These are phyloP conservation scores for Crucibulum laeve DNA, from an alignment of 768 basidiomycete species.

Conservation along the genomic window DNA sequence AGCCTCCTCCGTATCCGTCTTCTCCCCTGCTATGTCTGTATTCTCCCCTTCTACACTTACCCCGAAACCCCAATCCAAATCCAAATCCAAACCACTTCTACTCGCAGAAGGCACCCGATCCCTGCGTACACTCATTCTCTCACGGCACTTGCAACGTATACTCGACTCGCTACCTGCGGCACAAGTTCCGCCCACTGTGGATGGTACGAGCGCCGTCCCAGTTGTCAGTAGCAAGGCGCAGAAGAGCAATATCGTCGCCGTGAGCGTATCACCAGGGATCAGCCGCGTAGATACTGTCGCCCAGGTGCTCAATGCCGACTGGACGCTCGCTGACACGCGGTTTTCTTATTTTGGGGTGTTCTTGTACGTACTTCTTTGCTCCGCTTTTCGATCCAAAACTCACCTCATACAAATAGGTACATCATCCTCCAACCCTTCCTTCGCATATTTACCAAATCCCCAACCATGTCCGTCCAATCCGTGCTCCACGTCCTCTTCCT, in stretches of 20 bases:
- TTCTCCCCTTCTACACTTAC: slow-evolving; percentile 18
- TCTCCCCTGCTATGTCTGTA: slow-evolving; percentile 16
- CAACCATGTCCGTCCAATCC: slow-evolving; percentile 60
- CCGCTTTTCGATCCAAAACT: slow-evolving; percentile 24
- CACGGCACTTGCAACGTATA: slow-evolving; percentile 79
- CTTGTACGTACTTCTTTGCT: slow-evolving; percentile 36
- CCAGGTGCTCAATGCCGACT: slow-evolving; percentile 46
- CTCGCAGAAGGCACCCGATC: slow-evolving; percentile 63
- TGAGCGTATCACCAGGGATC: slow-evolving; percentile 74
- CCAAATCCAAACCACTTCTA: slow-evolving; percentile 36
- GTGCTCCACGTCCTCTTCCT: slow-evolving; percentile 81
- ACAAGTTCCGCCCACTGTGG: slow-evolving; percentile 39
- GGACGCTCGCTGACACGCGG: slow-evolving; percentile 23
- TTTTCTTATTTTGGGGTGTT: slow-evolving; percentile 40
- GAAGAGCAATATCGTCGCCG: slow-evolving; percentile 66
- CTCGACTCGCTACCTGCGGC: slow-evolving; percentile 76
- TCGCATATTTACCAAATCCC: slow-evolving; percentile 65
- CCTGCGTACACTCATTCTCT: slow-evolving; percentile 57
- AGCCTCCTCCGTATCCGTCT: slow-evolving; percentile 17
- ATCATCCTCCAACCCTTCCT: slow-evolving; percentile 62
- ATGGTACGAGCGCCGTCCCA: slow-evolving; percentile 28
- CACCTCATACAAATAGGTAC: slow-evolving; percentile 41
- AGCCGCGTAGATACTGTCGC: slow-evolving; percentile 68
- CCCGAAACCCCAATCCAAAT: slow-evolving; percentile 4
- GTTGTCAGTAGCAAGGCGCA: slow-evolving; percentile 23